Evolutionary conservation across 345 rosid genomes (phyloP).

Genomic region (Microcos paniculata): DNA sequence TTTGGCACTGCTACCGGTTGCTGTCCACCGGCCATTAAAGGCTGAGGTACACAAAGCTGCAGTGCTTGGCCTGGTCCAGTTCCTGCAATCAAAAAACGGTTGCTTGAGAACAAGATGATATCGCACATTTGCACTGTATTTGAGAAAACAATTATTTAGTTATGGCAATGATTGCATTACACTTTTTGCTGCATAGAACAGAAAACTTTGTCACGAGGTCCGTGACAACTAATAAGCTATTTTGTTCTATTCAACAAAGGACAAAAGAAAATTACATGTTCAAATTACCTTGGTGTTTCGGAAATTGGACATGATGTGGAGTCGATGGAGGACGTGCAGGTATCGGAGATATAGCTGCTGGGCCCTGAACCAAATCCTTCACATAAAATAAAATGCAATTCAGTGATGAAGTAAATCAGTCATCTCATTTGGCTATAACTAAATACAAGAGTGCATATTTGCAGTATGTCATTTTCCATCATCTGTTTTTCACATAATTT

Average conservation of each 20-base stretch:
- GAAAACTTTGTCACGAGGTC: too few relatives aligned
- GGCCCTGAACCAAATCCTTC: slow-evolving; percentile 60
- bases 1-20: slow-evolving; percentile 38
- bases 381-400: slow-evolving; percentile 18
- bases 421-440: background rate
- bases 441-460: background rate
- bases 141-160: too few relatives aligned
- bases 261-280: too few relatives aligned
- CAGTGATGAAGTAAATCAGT: background rate
- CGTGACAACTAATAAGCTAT: too few relatives aligned
- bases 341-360: slow-evolving; percentile 45
- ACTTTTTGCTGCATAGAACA: too few relatives aligned
- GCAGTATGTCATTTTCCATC: background rate
- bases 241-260: too few relatives aligned
- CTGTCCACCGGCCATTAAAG: slow-evolving; percentile 41
- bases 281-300: slow-evolving; percentile 53
- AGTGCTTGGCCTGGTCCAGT: slow-evolving; percentile 36
- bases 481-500: background rate
- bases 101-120: background rate
- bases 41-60: slow-evolving; percentile 46
- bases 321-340: slow-evolving; percentile 50
- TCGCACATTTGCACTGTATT: background rate
- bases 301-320: slow-evolving; percentile 53
- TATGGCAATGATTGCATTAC: too few relatives aligned
- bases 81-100: slow-evolving; percentile 24